Evolutionary conservation across 148 eudicot genomes (phyloP), one percentile per base, ranked within the genome.

Genomic region (Camellia japonica): DNA sequence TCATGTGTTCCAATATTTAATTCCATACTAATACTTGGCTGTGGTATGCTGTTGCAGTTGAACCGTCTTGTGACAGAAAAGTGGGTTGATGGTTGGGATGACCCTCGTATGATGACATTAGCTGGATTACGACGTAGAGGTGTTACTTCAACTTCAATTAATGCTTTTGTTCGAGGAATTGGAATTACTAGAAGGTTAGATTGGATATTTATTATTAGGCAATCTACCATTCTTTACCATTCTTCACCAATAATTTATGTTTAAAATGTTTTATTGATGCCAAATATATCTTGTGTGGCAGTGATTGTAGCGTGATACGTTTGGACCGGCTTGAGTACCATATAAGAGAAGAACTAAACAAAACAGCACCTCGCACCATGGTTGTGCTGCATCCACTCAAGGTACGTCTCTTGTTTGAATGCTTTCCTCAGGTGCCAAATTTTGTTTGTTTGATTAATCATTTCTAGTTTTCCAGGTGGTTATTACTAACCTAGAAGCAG

Each of bases 51-150:
- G 55, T 77, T 84, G 79, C 90, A 93, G 99, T 90, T 96, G 66
- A 93, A 93, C 77, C 88, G 94, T 47, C 95, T 96, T 73, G 99
- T 96, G 69, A 92, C 95, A 58, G 93, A 93, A 76, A 89, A 91
- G 19, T 93, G 89, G 88, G 94, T 96, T 71, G 99, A 96, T 89
- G 97, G 99, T 68, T 96, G 99, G 99, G 99, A 96, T 84, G 98
- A 93, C 84, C 98, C 99, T 74, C 94, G 97, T 59, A 78, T 96
- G 82, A 93, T 93, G 99, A 96, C 98, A 11, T 91, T 96, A 44
- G 87, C 98, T 85, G 99, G 99, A 68, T 84, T 96, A 83, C 86
- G 97, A 19, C 98, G 99, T 49, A 92, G 99, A 85, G 99, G 99
- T 62, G 90, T 96, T 75, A 89, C 95, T 56, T 78, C 99, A 73